Evolutionary conservation across 352 stramenopile genomes (phyloP), one percentile per base, ranked within the genome.

Genomic region (Globisporangium okanoganense): DNA sequence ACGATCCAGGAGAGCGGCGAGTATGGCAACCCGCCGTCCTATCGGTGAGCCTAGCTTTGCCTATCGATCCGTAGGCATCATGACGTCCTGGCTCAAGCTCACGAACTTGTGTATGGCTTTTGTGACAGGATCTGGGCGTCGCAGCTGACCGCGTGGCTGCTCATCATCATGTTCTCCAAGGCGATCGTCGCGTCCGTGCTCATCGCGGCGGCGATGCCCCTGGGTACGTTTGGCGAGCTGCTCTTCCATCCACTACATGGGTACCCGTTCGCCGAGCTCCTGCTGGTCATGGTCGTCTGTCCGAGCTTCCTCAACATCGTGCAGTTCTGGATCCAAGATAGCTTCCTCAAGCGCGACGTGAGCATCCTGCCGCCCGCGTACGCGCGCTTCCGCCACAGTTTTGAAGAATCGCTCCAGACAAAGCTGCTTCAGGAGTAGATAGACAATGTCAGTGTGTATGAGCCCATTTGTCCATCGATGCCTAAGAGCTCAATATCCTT

Each of bases 241-340:
- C 70, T 94, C 7, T 92, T 92, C 58, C 65, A 71, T 40, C 78
- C 84, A 12, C 69, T 93, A 6, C 71, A 64, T 5, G 64, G 59
- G 16, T 88, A 91, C 61, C 84, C 81, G 45, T 85, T 92, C 24
- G 72, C 76, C 8, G 79, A 94, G 58, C 71, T 94, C 16, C 29
- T 90, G 51, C 63, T 94, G 18, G 82, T 94, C 18, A 90, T 94
- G 82, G 74, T 94, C 52, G 72, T 91, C 41, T 91, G 81, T 54
- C 85, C 82, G n/a, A 90, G 76, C 57, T 91, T 94, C 64, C 72
- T 94, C 51, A 94, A 94, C 66, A 66, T 92, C 25, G 75, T 90
- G 52, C 82, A 94, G 69, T 92, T 94, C 63, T 94, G 84, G 85
- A 90, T 93, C 64, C 84, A 93, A 65, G 81, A 92, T 62, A 92